Evolutionary conservation across 495 filamentous ascomycete species (phyloP), one percentile per base, ranked within the genome.

Genomic region (Annulohypoxylon bovei): DNA sequence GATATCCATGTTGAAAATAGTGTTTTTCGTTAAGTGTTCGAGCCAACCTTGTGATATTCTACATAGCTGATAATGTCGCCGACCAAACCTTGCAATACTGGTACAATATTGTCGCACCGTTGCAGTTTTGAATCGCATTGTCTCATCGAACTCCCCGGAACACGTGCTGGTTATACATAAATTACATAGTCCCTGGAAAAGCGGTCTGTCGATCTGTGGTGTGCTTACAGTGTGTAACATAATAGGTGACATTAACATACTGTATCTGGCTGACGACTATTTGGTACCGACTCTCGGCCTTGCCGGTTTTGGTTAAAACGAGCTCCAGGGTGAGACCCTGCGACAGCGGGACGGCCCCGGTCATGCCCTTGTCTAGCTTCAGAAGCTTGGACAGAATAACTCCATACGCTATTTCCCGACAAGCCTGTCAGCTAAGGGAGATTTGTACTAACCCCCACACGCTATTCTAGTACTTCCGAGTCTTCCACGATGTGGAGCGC

Each of bases 361-460:
- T 30, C 14, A 52, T 18, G 47, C 14, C 25, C 27, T n/a, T 33
- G 49, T 33, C 49, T 53, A 53, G 49, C 27, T 27, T 16, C 5
- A 18, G 49, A 53, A 35, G 12, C 49, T 27, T 33, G 49, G 14
- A 33, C 27, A 33, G 20, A 28, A 20, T n/a, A 53, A 53, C 20
- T 16, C 20, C n/a, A n/a, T 33, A 50, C 49, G 27, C 49, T 53
- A 52, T 20, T 28, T 28, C 23, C 23, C 46, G 22, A 11, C 46
- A 28, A 6, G 23, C 14, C 22, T n/a, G n/a, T n/a, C n/a, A n/a
- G n/a, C n/a, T n/a, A 25, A 11, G 23, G 22, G 22, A 25, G 3
- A 6, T 27, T 27, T 7, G 47, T 28, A n/a, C 49, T 53, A 53
- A 53, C 49, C 49, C 49, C 49, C 49, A 53, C 49, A 53, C 25